Evolutionary conservation across 2,329 filamentous ascomycete genomes (phyloP).

Genomic region (Penicillium sp.): DNA sequence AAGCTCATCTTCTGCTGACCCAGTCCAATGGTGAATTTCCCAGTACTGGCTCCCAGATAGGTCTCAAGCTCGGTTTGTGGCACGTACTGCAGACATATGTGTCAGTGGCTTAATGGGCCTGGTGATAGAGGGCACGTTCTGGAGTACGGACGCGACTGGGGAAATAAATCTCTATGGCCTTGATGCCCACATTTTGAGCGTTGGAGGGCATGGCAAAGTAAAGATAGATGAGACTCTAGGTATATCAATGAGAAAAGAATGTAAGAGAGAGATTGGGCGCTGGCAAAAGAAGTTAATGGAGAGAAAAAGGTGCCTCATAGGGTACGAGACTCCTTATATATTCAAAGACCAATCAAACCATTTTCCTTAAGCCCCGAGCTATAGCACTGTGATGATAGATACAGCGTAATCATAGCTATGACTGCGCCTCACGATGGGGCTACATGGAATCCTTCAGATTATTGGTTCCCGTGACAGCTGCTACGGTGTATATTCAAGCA

Average conservation of each 20-base stretch:
- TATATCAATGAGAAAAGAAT: background rate
- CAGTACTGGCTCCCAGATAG: background rate
- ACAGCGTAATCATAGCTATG: background rate
- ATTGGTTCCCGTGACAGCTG: background rate
- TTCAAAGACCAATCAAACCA: no score
- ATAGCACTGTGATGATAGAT: background rate
- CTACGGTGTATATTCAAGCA: background rate
- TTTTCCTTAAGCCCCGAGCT: background rate
- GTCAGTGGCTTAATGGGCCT: background rate
- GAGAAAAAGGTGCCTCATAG: no score
- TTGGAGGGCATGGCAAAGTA: background rate
- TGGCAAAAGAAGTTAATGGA: no score
- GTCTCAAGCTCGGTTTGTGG: background rate
- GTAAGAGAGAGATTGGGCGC: background rate
- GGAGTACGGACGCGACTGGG: background rate
- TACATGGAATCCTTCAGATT: no score
- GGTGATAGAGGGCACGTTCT: background rate
- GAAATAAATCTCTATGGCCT: constrained; percentile 6
- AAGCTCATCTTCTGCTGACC: constrained; percentile 5
- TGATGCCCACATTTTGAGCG: constrained; percentile 2
- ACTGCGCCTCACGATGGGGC: background rate
- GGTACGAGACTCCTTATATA: no score
- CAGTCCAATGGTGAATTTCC: constrained; percentile 3
- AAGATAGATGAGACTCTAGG: background rate
- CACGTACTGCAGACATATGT: background rate